Conservation (phyloP, 768 basidiomycete genomes). For the Mycena sanguinolenta region DNA sequence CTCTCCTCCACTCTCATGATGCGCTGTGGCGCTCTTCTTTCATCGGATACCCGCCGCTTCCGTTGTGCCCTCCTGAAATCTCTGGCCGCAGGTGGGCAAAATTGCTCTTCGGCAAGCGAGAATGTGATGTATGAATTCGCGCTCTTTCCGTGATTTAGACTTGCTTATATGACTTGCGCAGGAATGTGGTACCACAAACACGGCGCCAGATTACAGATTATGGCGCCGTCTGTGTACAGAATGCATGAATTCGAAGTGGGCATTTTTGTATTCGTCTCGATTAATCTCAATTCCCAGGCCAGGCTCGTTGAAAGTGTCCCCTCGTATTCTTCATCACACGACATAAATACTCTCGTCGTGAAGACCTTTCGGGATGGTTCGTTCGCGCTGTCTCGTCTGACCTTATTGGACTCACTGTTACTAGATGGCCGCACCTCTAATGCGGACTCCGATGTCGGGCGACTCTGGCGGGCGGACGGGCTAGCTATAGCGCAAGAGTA, state of each 20-base stretch:
- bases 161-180: neutral
- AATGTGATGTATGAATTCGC: slow-evolving; percentile 41
- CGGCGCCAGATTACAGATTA: slow-evolving; percentile 20
- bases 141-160: neutral
- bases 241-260: slow-evolving; percentile 24
- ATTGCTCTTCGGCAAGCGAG: slow-evolving; percentile 41
- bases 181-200: slow-evolving; percentile 23
- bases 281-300: neutral
- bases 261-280: neutral
- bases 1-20: slow-evolving; percentile 39
- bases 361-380: slow-evolving; percentile 26
- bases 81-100: slow-evolving; percentile 42
- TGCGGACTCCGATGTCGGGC: slow-evolving; percentile 15
- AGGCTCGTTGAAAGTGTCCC: slow-evolving; percentile 19
- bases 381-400: neutral
- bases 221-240: slow-evolving; percentile 30
- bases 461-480: slow-evolving; percentile 28
- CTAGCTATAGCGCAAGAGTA: slow-evolving; percentile 22
- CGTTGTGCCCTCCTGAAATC: slow-evolving; percentile 38
- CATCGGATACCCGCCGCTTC: slow-evolving; percentile 30
- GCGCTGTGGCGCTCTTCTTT: slow-evolving; percentile 45
- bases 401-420: neutral
- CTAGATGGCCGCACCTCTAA: slow-evolving; percentile 6
- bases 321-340: slow-evolving; percentile 6
- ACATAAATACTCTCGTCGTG: slow-evolving; percentile 8